Evolutionary conservation across 306 rosid species (phyloP), one percentile per base, ranked within the genome.

Genomic region (Quercus glauca): DNA sequence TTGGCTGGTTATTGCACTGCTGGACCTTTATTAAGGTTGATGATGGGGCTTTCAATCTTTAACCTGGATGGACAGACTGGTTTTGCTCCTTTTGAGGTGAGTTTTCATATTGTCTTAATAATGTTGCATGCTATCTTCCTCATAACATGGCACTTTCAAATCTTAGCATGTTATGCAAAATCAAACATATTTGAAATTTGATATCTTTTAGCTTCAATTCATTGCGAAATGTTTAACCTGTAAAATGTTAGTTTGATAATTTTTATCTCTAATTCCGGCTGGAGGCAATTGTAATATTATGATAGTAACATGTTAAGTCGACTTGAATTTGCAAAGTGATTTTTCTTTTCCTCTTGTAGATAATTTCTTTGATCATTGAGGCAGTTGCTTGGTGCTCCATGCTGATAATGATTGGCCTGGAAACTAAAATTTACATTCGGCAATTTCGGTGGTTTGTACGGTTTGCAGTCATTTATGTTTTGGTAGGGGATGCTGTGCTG

Each of bases 31-130:
- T 69, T 84, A 69, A 90, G 97, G 84, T 79, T 91, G 88, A 14
- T 85, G 35, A 84, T 77, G 64, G 88, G 86, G 75, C 76, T 79
- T 67, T 86, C 96, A 57, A 76, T 85, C 31, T 92, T 92, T 78
- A 89, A 86, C 71, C 83, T 88, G 21, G 80, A 79, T 69, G 88
- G 80, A 19, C 82, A 84, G 76, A 70, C 86, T 31, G 81, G 78
- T 43, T 84, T 89, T 26, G 87, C 96, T 58, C 97, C 98, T 60
- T 92, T 90, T 79, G 98, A 94, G 96, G 98, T 94, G 49, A 6
- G 88, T 71, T 5, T 82, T 78, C 60, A 69, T 26, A 13, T 41
- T 23, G 53, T 43, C 51, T 53, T 52, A 5, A 43, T 21, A 64
- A 28, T 28, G 13, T 45, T 77, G 41, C 57, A 15, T 58, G 21